phyloP scores from a whole-genome alignment of 371 early-diverging fungal genomes.

The Apophysomyces trapeziformis region DNA sequence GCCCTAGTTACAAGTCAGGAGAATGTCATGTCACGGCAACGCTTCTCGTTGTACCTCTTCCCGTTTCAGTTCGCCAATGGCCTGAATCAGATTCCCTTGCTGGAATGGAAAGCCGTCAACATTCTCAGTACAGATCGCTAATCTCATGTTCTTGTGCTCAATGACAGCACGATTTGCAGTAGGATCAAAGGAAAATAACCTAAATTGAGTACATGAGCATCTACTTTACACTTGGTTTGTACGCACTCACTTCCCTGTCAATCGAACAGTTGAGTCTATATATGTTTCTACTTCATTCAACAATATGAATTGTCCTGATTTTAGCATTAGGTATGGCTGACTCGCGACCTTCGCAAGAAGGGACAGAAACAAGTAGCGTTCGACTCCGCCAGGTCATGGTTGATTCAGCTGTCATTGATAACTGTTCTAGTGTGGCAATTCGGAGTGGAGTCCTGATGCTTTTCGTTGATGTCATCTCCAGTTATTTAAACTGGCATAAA shows the following conservation, averaged over 20 bases:
- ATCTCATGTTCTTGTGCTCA: conserved; percentile 8
- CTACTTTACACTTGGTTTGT: background rate
- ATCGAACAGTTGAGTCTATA: conserved; percentile 9
- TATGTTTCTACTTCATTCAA: conserved; percentile 14
- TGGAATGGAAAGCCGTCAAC: conserved; percentile 16
- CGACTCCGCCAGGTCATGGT: no score
- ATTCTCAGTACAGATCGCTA: conserved; percentile 10
- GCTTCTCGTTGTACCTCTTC: background rate
- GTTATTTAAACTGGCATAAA: no score
- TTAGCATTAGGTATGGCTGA: background rate
- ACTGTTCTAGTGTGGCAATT: no score
- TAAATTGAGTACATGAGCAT: background rate
- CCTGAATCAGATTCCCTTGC: conserved; percentile 7
- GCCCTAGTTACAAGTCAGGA: background rate
- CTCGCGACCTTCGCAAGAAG: no score
- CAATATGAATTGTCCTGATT: conserved; percentile 8
- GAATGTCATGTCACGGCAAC: background rate
- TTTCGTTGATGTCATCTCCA: no score
- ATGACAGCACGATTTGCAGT: conserved; percentile 15
- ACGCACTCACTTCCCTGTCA: conserved; percentile 19
- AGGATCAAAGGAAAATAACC: background rate
- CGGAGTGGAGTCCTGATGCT: no score
- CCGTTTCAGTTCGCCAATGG: conserved; percentile 16
- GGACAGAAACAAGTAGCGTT: no score
- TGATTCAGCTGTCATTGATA: no score